These are phyloP conservation scores for Bryoerythrophyllum caledonicum DNA, from an alignment of 225 moss, liverwort and hornwort genomes.

Conservation along the genomic window DNA sequence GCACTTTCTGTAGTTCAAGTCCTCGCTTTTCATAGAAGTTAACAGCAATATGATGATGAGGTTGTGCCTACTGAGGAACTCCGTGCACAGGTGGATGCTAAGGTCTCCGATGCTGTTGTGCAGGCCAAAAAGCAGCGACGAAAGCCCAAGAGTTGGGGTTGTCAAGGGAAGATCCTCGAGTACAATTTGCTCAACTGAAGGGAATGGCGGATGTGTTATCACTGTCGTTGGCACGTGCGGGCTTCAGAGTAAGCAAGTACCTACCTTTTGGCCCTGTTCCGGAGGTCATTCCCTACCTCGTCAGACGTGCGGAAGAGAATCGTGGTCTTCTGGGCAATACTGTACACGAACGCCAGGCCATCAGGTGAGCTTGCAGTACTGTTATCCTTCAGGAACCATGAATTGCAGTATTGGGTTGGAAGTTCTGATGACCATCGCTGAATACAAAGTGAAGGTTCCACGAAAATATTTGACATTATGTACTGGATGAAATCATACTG, in stretches of 20 bases:
- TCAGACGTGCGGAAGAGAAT: slow-evolving; percentile 90
- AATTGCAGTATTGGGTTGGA: not conserved
- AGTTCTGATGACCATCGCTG: not conserved
- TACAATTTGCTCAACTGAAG: slow-evolving; percentile 91
- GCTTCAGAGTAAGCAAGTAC: slow-evolving; percentile 88
- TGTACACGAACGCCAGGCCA: slow-evolving; percentile 47
- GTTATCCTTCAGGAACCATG: not conserved
- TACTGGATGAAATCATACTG: not conserved
- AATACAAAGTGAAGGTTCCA: not conserved
- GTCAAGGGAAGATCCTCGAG: slow-evolving; percentile 54
- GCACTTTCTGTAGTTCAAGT: not conserved
- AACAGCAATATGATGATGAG: not conserved
- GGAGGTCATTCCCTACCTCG: slow-evolving; percentile 80
- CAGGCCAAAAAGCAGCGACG: slow-evolving; percentile 70
- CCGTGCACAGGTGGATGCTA: not conserved
- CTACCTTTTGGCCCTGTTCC: slow-evolving; percentile 84
- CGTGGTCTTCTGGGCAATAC: slow-evolving; percentile 82
- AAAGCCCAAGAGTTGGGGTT: slow-evolving; percentile 70
- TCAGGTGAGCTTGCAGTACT: slow-evolving; percentile 52
- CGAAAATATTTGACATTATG: not conserved
- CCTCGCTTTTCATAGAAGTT: not conserved
- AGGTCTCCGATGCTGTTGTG: slow-evolving; percentile 15
- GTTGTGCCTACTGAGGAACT: not conserved
- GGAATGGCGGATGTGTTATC: slow-evolving; percentile 95
- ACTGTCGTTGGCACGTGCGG: slow-evolving; percentile 69